Evolutionary conservation across 192 early-diverging fungal genomes (phyloP).

Genomic region (Coemansia umbellata): DNA sequence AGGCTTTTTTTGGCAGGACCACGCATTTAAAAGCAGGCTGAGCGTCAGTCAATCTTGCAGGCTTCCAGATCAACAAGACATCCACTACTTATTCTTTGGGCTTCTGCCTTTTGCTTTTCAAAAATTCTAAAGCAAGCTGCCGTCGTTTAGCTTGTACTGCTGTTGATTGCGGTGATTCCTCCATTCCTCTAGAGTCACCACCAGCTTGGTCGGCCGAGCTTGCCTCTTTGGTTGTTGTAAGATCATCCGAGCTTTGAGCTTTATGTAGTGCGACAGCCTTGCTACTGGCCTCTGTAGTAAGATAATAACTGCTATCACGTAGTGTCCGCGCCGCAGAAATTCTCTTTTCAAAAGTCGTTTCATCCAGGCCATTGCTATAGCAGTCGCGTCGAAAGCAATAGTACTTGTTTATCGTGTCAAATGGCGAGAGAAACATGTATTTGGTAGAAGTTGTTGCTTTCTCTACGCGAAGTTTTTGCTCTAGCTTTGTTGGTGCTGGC

Average conservation of each 20-base stretch:
- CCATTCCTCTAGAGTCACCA: too few relatives aligned
- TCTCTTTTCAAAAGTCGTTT: slow-evolving; percentile 2
- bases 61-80: too few relatives aligned
- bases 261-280: not conserved
- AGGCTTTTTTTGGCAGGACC: too few relatives aligned
- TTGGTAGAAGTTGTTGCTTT: slow-evolving; percentile 13
- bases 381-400: slow-evolving; percentile 36
- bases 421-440: slow-evolving; percentile 29
- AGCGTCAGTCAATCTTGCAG: too few relatives aligned
- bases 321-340: slow-evolving; percentile 1
- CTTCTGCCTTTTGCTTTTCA: slow-evolving; percentile 5
- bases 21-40: too few relatives aligned
- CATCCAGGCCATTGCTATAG: not conserved
- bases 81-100: not conserved
- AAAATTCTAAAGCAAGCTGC: slow-evolving; percentile 15
- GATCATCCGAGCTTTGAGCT: not conserved
- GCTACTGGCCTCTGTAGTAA: not conserved
- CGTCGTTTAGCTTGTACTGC: slow-evolving; percentile 28
- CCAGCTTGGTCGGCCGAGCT: too few relatives aligned
- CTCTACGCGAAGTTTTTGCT: slow-evolving; percentile 19
- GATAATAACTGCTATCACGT: too few relatives aligned
- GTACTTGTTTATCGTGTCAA: slow-evolving; percentile 10
- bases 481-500: slow-evolving; percentile 8
- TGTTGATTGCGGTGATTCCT: too few relatives aligned
- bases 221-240: not conserved